Evolutionary conservation across 768 basidiomycete species (phyloP).

Genomic region (Strobilomyces dryophilus): DNA sequence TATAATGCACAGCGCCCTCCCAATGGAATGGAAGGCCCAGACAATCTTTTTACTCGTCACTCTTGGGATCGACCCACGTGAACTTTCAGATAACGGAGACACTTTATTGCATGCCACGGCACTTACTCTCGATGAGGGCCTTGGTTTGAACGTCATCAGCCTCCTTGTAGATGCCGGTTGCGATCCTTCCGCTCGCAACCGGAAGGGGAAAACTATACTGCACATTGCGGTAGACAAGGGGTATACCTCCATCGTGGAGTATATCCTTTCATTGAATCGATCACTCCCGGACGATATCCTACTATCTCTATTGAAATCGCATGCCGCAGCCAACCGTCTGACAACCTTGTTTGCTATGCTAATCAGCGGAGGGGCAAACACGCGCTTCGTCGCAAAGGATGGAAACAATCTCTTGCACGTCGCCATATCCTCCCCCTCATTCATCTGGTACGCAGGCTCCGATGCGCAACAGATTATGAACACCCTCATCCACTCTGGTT

Average conservation of each 20-base stretch:
- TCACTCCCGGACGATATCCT: constrained; percentile 2
- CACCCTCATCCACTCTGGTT: background rate
- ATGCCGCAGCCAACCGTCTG: no score
- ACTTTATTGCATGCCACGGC: background rate
- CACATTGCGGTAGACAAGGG: background rate
- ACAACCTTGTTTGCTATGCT: no score
- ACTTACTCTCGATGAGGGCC: background rate
- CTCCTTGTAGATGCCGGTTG: constrained; percentile 6
- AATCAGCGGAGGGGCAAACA: no score
- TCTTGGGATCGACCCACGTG: background rate
- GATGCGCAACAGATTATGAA: background rate
- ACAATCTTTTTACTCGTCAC: background rate
- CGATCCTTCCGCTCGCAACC: background rate
- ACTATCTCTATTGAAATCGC: background rate
- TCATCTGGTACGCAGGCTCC: no score
- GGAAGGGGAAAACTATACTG: background rate
- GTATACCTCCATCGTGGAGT: background rate
- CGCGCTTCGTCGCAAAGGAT: background rate
- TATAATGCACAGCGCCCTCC: background rate
- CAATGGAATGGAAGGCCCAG: background rate
- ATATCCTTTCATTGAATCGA: background rate
- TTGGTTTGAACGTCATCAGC: background rate
- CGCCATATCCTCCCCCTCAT: background rate
- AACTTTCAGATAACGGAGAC: background rate
- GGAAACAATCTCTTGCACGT: constrained; percentile 3